Base-by-base conservation (phyloP, 73 alveolate genomes). In the Paramecium primaurelia region DNA sequence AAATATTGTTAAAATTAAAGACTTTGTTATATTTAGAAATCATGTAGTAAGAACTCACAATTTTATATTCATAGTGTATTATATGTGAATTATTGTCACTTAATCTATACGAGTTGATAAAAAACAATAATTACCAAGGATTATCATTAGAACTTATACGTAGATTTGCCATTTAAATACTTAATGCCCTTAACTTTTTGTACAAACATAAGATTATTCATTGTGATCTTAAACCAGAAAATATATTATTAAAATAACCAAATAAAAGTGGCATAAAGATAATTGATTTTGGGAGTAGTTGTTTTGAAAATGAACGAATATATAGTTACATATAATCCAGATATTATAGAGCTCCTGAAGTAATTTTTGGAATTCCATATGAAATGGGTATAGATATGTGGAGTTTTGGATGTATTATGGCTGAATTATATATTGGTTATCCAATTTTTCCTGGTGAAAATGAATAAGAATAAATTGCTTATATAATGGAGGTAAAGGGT, bases 271-370 rank as follows among this genome's bases (percentile, higher is more conserved):
- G 95, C 14, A 93, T 96, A 0, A 95, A 96, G 77, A 86, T 96
- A 32, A 96, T 96, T 58, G 99, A 96, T 88, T 96, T 96, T 86
- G 99, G 99, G 5, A 83, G 96, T 28, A 69, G 96, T 38, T 96
- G 99, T 84, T 96, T 96, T 87, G 98, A 94, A 26, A 83, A 86
- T 20, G 95, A 95, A 58, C 32, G 97, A 83, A 87, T 96, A 18
- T 96, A 96, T 80, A 94, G 98, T 18, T 96, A 98, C 83, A 98
- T 98, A 16, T 96, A 98, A 89, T 93, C 98, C 32, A 86, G 99
- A 69, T 97, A 96, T 86, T 98, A 98, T 77, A 83, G 99, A 90
- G 99, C 99, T n/a, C 99, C 99, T n/a, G 99, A 98, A 92, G 96
- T 98, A 28, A 98, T 98, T 85, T 96, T 98, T 59, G 99, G 99